Base-by-base conservation (phyloP, 1,139 yeast genomes). In the Candida smagusa region DNA sequence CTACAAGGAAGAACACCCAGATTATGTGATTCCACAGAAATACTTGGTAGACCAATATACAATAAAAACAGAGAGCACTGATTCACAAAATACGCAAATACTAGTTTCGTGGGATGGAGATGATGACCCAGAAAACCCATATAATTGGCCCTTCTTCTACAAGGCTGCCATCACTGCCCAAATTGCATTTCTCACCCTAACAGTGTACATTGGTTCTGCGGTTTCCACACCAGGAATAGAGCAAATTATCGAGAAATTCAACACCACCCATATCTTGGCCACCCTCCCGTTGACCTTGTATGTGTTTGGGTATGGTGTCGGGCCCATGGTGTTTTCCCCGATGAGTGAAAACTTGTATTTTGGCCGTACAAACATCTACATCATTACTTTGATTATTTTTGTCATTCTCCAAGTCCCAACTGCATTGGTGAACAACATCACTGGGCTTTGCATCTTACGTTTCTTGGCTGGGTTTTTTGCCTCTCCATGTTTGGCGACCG, bases 151-250 rank as follows among this genome's bases (percentile, higher is more conserved):
- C 0, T 22, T 52, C 1, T 29, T 40, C 9, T 58, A 59, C 31
- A 77, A 74, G 49, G 35, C 57, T 0, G 35, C 72, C 13, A 63
- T 77, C 28, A 56, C 69, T 2, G 12, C 68, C 6, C 59, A 68
- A 40, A 61, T 76, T 25, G 64, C 70, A 35, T 40, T 75, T 25
- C 59, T 79, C 38, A 76, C 84, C 2, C 54, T 66, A 4, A 62
- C 74, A 4, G 79, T 77, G 4, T 80, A 80, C 48, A 74, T 78
- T 69, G 82, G 79, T 4, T 68, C 84, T 0, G 78, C 84, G 1
- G 72, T 79, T 19, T 78, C 73, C 46, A 72, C 84, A 1, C 84
- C 86, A 0, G 82, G 81, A 9, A 43, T 62, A 19, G 55, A 54
- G 5, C 47, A 56, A 22, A 52, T 66, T 25, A 55, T 49, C 58